Evolutionary conservation across 768 basidiomycete species (phyloP), one percentile per base, ranked within the genome.

Genomic region (Lactarius sp.): DNA sequence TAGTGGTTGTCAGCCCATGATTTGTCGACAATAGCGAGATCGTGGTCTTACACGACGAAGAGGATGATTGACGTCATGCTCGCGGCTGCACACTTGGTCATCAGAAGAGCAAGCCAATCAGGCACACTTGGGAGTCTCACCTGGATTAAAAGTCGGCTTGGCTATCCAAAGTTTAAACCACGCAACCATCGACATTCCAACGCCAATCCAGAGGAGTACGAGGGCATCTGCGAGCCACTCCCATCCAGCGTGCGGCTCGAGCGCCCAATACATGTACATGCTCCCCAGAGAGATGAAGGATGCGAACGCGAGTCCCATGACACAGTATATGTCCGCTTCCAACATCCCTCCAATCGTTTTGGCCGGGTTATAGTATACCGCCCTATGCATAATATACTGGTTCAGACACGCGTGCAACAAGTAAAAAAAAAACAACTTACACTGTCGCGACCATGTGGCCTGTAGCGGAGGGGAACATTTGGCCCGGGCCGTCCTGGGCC

Each of bases 381-480:
- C 84, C 63, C 90, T 87, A 68, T 39, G 41, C 31, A 41, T 7
- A 36, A 20, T 18, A 34, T n/a, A 33, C 10, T 18, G 13, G 10
- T 33, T 41, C 46, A 56, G 53, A 41, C 27, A 56, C 59, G 54
- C 27, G 16, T 22, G 62, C 6, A 39, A 49, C 4, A 14, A 53
- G 10, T 49, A 12, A 66, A 20, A 34, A 46, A n/a, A n/a, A 16
- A 34, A 46, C 37, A 20, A 42, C 88, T 71, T 73, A 94, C 94
- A 97, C 83, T 2, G 94, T 94, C 9, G 94, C 92, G 9, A 96
- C 88, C 87, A 96, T 86, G 75, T 97, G 94, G 1, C 87, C 92
- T 64, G 88, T 87, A 10, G 88, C 85, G 14, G 87, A 85, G 2
- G 90, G 90, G n/a, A 74, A 73, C 18, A 74, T 73, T 5, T 70